phyloP scores from a whole-genome alignment of 2,329 filamentous ascomycete genomes.

The Fusarium torulosum region DNA sequence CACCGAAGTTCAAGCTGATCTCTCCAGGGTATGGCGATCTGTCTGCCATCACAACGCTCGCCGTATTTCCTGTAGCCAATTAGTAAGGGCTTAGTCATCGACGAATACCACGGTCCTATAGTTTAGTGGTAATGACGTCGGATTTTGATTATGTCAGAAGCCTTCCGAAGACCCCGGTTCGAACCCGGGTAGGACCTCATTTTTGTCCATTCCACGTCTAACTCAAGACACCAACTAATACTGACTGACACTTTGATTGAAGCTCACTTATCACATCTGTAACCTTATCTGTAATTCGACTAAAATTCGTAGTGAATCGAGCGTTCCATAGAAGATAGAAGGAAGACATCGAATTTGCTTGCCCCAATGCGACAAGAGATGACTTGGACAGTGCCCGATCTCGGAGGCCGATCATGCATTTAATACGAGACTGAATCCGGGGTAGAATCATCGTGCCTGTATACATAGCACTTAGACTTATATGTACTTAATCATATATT shows the following conservation, averaged over 20 bases:
- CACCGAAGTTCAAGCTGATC: no score
- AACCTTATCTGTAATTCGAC: no score
- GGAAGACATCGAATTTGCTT: neutral
- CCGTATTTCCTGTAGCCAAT: neutral
- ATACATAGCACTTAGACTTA: no score
- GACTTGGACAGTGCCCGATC: neutral
- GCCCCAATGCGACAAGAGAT: neutral
- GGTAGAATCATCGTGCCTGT: no score
- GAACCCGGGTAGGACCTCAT: slow-evolving; percentile 37
- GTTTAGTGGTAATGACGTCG: slow-evolving; percentile 38
- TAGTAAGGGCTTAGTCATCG: slow-evolving; percentile 11
- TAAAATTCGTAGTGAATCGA: no score
- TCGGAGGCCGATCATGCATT: neutral
- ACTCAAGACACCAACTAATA: neutral
- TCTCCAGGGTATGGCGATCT: slow-evolving; percentile 1
- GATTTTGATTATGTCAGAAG: slow-evolving; percentile 26
- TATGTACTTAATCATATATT: no score
- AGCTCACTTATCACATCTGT: no score
- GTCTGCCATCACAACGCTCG: no score
- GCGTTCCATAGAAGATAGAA: no score
- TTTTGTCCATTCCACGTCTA: neutral
- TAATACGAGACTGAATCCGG: neutral
- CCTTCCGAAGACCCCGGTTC: slow-evolving; percentile 36
- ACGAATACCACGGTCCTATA: slow-evolving; percentile 15
- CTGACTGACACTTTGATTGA: no score